phyloP scores from a whole-genome alignment of 2,329 filamentous ascomycete genomes.

The Mariannaea elegans region DNA sequence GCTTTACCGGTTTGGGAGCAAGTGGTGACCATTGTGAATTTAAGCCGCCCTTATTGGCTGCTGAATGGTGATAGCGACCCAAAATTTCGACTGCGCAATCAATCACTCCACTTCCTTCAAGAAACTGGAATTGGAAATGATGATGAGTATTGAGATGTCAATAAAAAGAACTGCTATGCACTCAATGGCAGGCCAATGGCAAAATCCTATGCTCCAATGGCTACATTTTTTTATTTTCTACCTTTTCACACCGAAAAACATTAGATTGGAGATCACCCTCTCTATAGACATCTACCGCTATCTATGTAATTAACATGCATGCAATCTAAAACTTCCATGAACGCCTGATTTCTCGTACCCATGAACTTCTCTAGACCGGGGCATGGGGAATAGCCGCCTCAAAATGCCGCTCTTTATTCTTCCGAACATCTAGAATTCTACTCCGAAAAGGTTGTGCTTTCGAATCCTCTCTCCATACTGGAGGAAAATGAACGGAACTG shows the following conservation, averaged over 20 bases:
- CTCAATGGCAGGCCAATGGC: constrained; percentile 1
- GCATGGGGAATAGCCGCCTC: neutral
- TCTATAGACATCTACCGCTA: neutral
- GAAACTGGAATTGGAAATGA: constrained; percentile 6
- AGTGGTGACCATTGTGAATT: constrained; percentile 27
- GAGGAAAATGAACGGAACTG: constrained; percentile 50
- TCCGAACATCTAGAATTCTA: constrained; percentile 26
- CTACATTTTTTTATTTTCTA: neutral
- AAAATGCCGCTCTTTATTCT: neutral
- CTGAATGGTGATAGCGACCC: neutral
- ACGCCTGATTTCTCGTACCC: constrained; percentile 7
- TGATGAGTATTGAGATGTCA: neutral
- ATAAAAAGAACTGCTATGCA: neutral
- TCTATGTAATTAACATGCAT: neutral
- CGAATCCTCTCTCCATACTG: constrained; percentile 49
- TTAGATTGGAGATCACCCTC: constrained; percentile 10
- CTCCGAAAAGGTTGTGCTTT: constrained; percentile 41
- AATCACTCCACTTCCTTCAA: constrained; percentile 14
- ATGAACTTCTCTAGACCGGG: neutral
- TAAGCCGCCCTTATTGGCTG: constrained; percentile 28
- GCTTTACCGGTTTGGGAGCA: constrained; percentile 14
- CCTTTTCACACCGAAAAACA: neutral
- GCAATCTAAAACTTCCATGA: neutral
- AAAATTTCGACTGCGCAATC: constrained; percentile 5
- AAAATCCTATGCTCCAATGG: neutral